Conservation (phyloP, 2,329 filamentous ascomycete species). For the Spiromastix sp. region DNA sequence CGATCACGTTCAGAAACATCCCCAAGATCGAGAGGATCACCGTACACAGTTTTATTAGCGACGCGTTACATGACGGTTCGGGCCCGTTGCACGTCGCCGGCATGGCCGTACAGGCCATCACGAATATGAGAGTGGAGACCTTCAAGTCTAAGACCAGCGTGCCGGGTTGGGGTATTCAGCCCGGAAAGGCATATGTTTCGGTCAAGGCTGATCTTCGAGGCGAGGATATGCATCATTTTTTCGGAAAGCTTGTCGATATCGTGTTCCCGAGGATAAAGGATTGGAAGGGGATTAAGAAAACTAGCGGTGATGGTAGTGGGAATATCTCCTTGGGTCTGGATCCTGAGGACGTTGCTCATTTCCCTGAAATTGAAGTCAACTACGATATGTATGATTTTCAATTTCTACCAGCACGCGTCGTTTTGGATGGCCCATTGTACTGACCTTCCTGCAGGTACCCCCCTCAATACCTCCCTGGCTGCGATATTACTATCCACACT, state of each 20-base stretch:
- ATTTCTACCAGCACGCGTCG: no score
- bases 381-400: constrained; percentile 64
- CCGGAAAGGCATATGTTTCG: constrained; percentile 57
- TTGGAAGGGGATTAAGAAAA: constrained; percentile 69
- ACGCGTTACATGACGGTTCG: constrained; percentile 57
- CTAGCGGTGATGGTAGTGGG: constrained; percentile 75
- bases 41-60: constrained; percentile 64
- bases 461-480: constrained; percentile 71
- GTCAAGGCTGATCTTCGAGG: constrained; percentile 69
- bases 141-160: constrained; percentile 63
- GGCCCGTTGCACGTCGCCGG: constrained; percentile 71
- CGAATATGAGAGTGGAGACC: constrained; percentile 60
- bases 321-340: constrained; percentile 78
- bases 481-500: constrained; percentile 74
- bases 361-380: constrained; percentile 91
- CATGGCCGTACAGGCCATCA: constrained; percentile 76
- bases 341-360: constrained; percentile 65
- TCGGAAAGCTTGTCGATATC: constrained; percentile 81
- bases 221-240: constrained; percentile 77
- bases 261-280: constrained; percentile 95
- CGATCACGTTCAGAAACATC: constrained; percentile 69
- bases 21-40: constrained; percentile 73
- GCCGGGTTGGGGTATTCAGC: constrained; percentile 61
- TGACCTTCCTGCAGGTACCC: constrained; percentile 52
- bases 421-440: no score